These are phyloP conservation scores for Erysimum pusillum DNA, from an alignment of 441 rosid genomes.

Conservation along the genomic window DNA sequence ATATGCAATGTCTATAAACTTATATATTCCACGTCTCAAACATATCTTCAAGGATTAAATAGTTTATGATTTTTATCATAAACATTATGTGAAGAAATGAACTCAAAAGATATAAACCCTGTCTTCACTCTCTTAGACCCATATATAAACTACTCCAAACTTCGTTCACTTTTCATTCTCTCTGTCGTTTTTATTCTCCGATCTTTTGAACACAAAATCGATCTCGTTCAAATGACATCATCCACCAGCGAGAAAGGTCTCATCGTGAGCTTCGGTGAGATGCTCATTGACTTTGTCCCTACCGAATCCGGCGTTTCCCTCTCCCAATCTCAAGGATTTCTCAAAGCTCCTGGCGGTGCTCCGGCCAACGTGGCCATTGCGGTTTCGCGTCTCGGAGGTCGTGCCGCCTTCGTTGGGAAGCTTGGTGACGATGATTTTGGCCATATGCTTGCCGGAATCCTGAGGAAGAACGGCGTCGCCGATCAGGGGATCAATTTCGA, in stretches of 20 bases:
- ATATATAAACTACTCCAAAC: constrained; percentile 35
- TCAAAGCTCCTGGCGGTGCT: constrained; percentile 67
- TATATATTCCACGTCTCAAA: constrained; percentile 1
- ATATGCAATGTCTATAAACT: constrained; percentile 3
- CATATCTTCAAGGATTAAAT: not conserved
- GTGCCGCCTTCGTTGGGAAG: constrained; percentile 60
- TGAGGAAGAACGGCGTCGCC: constrained; percentile 54
- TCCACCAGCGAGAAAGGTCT: constrained; percentile 43
- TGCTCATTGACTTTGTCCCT: constrained; percentile 67
- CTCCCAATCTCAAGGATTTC: constrained; percentile 55
- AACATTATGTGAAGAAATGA: constrained; percentile 22
- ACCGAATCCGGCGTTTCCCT: constrained; percentile 58
- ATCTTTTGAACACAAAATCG: constrained; percentile 4
- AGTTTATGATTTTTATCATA: not conserved
- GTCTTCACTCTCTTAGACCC: constrained; percentile 30
- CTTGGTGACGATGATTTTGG: constrained; percentile 69
- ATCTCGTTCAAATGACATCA: constrained; percentile 49
- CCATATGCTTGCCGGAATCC: constrained; percentile 57
- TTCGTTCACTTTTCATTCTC: constrained; percentile 26
- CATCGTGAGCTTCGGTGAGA: constrained; percentile 60
- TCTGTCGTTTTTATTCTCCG: constrained; percentile 7
- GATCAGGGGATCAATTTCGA: constrained; percentile 56
- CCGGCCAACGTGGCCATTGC: constrained; percentile 70
- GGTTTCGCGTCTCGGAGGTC: constrained; percentile 58
- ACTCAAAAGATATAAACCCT: constrained; percentile 31